A percentile compares a stretch with the other conserved stretches of the same genome.
Evolutionary conservation across 2,329 filamentous ascomycete species (phyloP).

Genomic region (Cadophora luteo-olivacea): DNA sequence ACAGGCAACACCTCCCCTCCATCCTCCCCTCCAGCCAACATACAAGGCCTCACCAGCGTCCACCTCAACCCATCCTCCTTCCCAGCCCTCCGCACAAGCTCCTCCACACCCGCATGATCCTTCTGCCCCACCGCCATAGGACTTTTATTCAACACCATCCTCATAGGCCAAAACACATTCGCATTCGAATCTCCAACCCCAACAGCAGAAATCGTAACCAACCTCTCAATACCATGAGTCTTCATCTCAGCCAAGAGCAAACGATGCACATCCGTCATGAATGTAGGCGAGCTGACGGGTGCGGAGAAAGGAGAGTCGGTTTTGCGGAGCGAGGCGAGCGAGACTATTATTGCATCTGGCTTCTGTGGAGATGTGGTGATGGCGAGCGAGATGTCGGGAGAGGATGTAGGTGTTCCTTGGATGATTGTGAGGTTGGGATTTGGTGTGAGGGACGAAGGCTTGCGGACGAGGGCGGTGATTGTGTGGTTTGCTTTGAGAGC

Average conservation of each 20-base stretch:
- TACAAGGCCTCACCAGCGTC: conserved; percentile 31
- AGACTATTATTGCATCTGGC: conserved; percentile 52
- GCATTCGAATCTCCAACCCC: conserved; percentile 55
- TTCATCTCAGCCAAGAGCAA: conserved; percentile 49
- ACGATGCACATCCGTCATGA: conserved; percentile 54
- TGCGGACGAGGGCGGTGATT: conserved; percentile 55
- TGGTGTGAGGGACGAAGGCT: conserved; percentile 44
- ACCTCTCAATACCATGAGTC: conserved; percentile 45
- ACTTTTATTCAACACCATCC: conserved; percentile 52
- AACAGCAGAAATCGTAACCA: conserved; percentile 58
- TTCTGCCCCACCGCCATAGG: conserved; percentile 49
- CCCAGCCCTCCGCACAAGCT: conserved; percentile 20
- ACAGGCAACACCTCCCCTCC: conserved; percentile 26
- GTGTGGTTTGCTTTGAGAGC: conserved; percentile 50
- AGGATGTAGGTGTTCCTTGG: conserved; percentile 47
- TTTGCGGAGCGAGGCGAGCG: conserved; percentile 54
- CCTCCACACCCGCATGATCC: conserved; percentile 51
- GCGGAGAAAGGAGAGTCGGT: conserved; percentile 56
- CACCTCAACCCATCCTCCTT: conserved; percentile 25
- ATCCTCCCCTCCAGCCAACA: conserved; percentile 27
- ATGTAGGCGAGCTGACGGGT: conserved; percentile 49
- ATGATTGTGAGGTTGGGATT: conserved; percentile 48
- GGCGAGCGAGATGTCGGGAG: conserved; percentile 47
- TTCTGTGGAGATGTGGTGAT: conserved; percentile 39
- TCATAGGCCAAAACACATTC: conserved; percentile 51